phyloP scores from a whole-genome alignment of 805 yeast genomes.

The Ogataea trehalophila region DNA sequence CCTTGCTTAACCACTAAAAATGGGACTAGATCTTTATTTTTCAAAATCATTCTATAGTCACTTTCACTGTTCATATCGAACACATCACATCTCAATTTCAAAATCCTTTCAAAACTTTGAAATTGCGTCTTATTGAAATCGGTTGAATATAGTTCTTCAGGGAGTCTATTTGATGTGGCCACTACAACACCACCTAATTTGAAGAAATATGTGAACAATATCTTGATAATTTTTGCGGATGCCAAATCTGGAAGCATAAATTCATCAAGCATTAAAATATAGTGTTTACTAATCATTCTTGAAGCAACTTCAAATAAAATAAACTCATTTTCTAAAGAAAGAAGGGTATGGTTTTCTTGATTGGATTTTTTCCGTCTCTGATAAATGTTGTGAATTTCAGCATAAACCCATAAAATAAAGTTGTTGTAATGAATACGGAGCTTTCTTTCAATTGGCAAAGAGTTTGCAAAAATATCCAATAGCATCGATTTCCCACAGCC shows the following conservation, averaged over 20 bases:
- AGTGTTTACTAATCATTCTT: slow-evolving; percentile 51
- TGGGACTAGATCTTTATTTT: slow-evolving; percentile 24
- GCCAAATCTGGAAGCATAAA: slow-evolving; percentile 77
- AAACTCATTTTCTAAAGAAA: slow-evolving; percentile 54
- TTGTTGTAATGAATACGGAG: slow-evolving; percentile 68
- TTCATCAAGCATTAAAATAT: slow-evolving; percentile 63
- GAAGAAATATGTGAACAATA: slow-evolving; percentile 63
- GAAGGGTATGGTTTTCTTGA: slow-evolving; percentile 29
- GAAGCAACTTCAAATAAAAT: slow-evolving; percentile 63
- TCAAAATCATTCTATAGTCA: slow-evolving; percentile 48
- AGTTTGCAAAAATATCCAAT: slow-evolving; percentile 64
- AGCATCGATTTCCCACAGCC: slow-evolving; percentile 76
- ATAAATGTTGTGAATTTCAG: slow-evolving; percentile 54
- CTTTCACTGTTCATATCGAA: slow-evolving; percentile 55
- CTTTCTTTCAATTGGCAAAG: slow-evolving; percentile 59
- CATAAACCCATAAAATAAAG: slow-evolving; percentile 64
- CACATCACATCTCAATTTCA: slow-evolving; percentile 54
- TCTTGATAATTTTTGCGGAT: slow-evolving; percentile 62
- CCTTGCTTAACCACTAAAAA: slow-evolving; percentile 31
- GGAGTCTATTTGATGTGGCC: slow-evolving; percentile 69
- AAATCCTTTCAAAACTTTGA: slow-evolving; percentile 48
- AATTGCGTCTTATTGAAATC: slow-evolving; percentile 58
- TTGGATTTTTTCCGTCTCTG: slow-evolving; percentile 34
- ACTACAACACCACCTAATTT: slow-evolving; percentile 71
- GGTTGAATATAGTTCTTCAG: slow-evolving; percentile 66